Percentiles rank a stretch among this genome's conserved stretches.
These are phyloP conservation scores for Xylaria sp. DNA, from an alignment of 2,329 filamentous ascomycete species.

Conservation along the genomic window DNA sequence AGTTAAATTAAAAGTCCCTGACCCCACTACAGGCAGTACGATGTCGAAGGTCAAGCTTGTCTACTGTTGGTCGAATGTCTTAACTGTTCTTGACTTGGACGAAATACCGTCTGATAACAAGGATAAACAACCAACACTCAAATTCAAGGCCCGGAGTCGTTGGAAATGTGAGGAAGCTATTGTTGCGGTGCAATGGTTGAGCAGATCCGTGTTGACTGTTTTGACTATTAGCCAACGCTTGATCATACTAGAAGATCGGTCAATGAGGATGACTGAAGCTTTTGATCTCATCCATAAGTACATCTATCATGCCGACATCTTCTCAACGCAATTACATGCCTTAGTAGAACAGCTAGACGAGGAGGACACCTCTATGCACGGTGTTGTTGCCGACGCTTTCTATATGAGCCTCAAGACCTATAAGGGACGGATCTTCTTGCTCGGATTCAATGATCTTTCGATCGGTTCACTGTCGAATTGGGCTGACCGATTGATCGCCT, in stretches of 20 bases:
- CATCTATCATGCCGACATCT: constrained; percentile 90
- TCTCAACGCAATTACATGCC: constrained; percentile 84
- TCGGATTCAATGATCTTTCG: constrained; percentile 93
- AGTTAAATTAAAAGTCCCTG: constrained; percentile 85
- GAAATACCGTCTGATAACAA: constrained; percentile 74
- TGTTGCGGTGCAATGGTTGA: constrained; percentile 96
- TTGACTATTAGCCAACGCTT: constrained; percentile 94
- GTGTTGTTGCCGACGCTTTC: constrained; percentile 95
- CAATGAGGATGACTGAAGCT: constrained; percentile 90
- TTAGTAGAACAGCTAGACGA: constrained; percentile 91
- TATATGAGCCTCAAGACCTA: constrained; percentile 98
- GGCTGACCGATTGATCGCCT: constrained; percentile 90
- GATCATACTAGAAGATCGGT: constrained; percentile 89
- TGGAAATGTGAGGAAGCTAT: constrained; percentile 97
- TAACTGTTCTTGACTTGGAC: constrained; percentile 90
- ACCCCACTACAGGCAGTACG: constrained; percentile 72
- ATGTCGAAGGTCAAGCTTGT: constrained; percentile 87
- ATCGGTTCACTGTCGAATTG: constrained; percentile 95
- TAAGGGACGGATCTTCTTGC: constrained; percentile 89
- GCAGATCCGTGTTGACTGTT: constrained; percentile 88
- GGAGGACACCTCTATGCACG: constrained; percentile 88
- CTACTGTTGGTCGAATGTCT: constrained; percentile 98
- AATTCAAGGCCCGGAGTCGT: constrained; percentile 83
- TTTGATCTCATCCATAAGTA: constrained; percentile 93
- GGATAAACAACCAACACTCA: constrained; percentile 80